Evolutionary conservation across 140 eudicot species (phyloP).

Genomic region (Senecio squalidus): DNA sequence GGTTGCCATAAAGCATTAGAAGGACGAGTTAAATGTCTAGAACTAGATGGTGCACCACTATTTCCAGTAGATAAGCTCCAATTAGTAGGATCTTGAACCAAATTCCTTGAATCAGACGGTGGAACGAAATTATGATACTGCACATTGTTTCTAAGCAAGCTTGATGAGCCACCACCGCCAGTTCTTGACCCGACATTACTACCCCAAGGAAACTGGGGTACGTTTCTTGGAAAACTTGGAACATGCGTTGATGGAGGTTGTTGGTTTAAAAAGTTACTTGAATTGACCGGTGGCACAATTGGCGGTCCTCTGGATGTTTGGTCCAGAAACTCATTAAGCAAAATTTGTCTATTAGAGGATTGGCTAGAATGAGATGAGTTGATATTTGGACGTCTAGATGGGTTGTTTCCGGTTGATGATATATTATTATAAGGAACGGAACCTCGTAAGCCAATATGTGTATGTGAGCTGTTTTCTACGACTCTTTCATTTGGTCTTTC

Average conservation of each 20-base stretch:
- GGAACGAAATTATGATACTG: slow-evolving; percentile 40
- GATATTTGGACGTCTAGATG: slow-evolving; percentile 30
- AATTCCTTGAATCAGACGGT: slow-evolving; percentile 33
- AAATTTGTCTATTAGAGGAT: slow-evolving; percentile 34
- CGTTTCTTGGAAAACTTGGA: slow-evolving; percentile 40
- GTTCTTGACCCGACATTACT: slow-evolving; percentile 32
- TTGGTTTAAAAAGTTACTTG: slow-evolving; percentile 26
- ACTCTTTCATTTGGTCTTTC: slow-evolving; percentile 37
- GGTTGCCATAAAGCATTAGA: slow-evolving; percentile 37
- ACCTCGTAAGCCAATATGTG: slow-evolving; percentile 34
- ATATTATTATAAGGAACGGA: slow-evolving; percentile 22
- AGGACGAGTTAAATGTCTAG: slow-evolving; percentile 25
- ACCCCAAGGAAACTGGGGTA: slow-evolving; percentile 43
- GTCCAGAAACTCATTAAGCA: slow-evolving; percentile 36
- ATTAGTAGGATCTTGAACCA: slow-evolving; percentile 52
- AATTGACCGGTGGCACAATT: slow-evolving; percentile 6
- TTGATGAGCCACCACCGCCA: slow-evolving; percentile 37
- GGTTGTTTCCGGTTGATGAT: slow-evolving; percentile 22
- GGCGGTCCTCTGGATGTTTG: slow-evolving; percentile 27
- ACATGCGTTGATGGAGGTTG: slow-evolving; percentile 33
- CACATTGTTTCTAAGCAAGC: slow-evolving; percentile 36
- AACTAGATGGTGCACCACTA: slow-evolving; percentile 42
- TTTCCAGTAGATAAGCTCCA: slow-evolving; percentile 51
- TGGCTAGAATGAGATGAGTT: slow-evolving; percentile 11
- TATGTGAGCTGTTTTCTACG: slow-evolving; percentile 33